phyloP scores from a whole-genome alignment of 768 basidiomycete genomes.

The Lactarius hatsudake region DNA sequence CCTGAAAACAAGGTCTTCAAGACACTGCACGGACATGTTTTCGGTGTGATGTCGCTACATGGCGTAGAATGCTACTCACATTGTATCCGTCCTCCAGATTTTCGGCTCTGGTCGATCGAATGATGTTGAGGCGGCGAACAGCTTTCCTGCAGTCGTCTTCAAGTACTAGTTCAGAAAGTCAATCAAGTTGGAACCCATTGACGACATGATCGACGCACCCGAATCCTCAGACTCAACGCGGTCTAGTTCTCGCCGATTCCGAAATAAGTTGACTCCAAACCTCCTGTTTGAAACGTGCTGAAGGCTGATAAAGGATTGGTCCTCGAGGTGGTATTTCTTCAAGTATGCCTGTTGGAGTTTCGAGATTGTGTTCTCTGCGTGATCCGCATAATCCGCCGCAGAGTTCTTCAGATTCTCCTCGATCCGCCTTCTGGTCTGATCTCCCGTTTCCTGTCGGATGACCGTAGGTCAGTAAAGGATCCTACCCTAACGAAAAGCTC shows the following conservation, averaged over 20 bases:
- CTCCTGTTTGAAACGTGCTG: slow-evolving; percentile 18
- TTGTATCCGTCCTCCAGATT: slow-evolving; percentile 79
- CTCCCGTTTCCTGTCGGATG: slow-evolving; percentile 71
- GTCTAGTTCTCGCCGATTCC: background rate
- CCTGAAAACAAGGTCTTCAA: slow-evolving; percentile 73
- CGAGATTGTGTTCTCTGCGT: slow-evolving; percentile 73
- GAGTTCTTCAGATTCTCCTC: slow-evolving; percentile 88
- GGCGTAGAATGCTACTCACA: slow-evolving; percentile 40
- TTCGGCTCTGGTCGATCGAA: slow-evolving; percentile 76
- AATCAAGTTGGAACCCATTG: no score
- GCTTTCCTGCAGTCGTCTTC: slow-evolving; percentile 90
- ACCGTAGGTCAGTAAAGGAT: background rate
- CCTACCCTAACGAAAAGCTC: background rate
- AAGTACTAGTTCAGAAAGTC: slow-evolving; percentile 30
- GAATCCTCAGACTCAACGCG: slow-evolving; percentile 78
- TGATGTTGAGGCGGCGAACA: slow-evolving; percentile 87
- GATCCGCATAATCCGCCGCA: slow-evolving; percentile 68
- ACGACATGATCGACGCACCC: slow-evolving; percentile 43
- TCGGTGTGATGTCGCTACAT: background rate
- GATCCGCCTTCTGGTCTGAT: slow-evolving; percentile 83
- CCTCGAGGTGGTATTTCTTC: slow-evolving; percentile 67
- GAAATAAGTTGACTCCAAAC: background rate
- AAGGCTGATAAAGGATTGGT: slow-evolving; percentile 41
- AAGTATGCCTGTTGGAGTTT: slow-evolving; percentile 75
- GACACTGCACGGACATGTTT: slow-evolving; percentile 49